phyloP scores from a whole-genome alignment of 805 yeast genomes.

The Candida adriatica region DNA sequence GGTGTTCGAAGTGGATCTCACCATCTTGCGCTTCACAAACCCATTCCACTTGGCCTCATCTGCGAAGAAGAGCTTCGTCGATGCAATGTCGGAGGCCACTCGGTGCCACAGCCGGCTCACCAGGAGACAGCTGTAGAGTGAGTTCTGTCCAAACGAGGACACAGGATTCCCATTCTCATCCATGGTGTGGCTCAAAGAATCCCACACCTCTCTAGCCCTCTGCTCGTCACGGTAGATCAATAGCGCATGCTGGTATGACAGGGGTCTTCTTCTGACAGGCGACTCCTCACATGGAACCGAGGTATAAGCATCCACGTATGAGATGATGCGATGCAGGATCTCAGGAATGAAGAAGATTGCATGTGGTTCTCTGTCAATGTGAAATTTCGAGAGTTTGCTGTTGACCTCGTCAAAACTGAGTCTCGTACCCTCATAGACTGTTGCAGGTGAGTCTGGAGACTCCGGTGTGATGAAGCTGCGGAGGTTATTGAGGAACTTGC shows the following conservation, averaged over 20 bases:
- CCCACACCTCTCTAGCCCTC: constrained; percentile 41
- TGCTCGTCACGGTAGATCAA: constrained; percentile 52
- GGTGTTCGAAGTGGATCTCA: constrained; percentile 24
- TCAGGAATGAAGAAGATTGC: constrained; percentile 70
- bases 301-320: constrained; percentile 50
- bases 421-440: too few relatives aligned
- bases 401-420: constrained; percentile 8
- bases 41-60: constrained; percentile 37
- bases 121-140: constrained; percentile 53
- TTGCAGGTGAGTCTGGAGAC: not conserved
- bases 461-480: too few relatives aligned
- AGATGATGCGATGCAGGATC: constrained; percentile 53
- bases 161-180: constrained; percentile 17
- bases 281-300: constrained; percentile 54
- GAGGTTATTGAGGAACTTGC: constrained; percentile 3
- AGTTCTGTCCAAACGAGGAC: constrained; percentile 14
- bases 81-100: constrained; percentile 47
- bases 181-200: constrained; percentile 15
- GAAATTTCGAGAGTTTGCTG: constrained; percentile 8
- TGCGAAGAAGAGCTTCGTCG: constrained; percentile 49
- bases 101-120: constrained; percentile 66
- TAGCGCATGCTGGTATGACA: constrained; percentile 61
- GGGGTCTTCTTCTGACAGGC: constrained; percentile 61
- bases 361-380: constrained; percentile 11
- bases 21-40: constrained; percentile 23